Percentiles rank a stretch among this genome's conserved stretches.
Evolutionary conservation across 73 alveolate genomes (phyloP).

Genomic region (Paramecium caudatum): DNA sequence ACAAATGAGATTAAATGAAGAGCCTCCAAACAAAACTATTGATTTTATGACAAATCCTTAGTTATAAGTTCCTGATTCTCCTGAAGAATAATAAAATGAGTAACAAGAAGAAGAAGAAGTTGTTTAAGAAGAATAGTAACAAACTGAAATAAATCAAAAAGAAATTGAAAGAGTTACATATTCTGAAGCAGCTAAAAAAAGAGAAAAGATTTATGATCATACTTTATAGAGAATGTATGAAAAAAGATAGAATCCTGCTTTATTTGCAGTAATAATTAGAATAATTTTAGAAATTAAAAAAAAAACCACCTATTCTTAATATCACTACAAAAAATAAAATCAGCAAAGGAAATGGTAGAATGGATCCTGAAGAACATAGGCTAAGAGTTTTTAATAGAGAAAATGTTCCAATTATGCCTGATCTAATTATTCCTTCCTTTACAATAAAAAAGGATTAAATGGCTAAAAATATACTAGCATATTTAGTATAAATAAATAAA

Average conservation of each 20-base stretch:
- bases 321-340: constrained; percentile 27
- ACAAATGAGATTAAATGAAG: neutral
- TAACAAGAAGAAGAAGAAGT: neutral
- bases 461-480: constrained; percentile 33
- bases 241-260: constrained; percentile 22
- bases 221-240: constrained; percentile 17
- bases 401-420: constrained; percentile 55
- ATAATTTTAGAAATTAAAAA: constrained; percentile 14
- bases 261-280: constrained; percentile 23
- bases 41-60: constrained; percentile 48
- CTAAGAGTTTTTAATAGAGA: constrained; percentile 56
- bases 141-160: neutral
- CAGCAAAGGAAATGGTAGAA: neutral
- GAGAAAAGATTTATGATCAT: constrained; percentile 23
- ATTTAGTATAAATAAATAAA: neutral
- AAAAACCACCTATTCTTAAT: constrained; percentile 17
- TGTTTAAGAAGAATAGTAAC: neutral
- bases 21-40: neutral
- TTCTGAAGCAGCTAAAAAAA: constrained; percentile 14
- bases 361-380: constrained; percentile 63
- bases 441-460: constrained; percentile 25
- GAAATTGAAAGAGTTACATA: neutral
- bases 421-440: constrained; percentile 28
- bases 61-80: neutral
- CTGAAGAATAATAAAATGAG: neutral